Evolutionary conservation across 306 rosid genomes (phyloP).

Genomic region (Crataegus laevigata): DNA sequence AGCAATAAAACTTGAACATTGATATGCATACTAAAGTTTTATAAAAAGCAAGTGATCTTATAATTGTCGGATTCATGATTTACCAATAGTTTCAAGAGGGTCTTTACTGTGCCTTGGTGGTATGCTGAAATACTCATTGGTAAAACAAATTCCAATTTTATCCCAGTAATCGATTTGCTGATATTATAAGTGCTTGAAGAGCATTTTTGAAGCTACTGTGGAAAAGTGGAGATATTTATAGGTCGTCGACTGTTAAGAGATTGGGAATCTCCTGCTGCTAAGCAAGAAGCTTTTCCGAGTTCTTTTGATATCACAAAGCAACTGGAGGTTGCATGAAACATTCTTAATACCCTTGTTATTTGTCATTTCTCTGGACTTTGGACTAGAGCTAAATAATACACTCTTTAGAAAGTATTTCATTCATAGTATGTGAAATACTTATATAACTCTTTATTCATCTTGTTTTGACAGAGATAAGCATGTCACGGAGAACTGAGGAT

Average conservation of each 20-base stretch:
- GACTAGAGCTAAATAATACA: not conserved
- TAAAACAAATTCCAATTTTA: not conserved
- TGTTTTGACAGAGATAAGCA: constrained; percentile 26
- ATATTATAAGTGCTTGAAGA: not conserved
- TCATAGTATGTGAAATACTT: not conserved
- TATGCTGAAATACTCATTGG: not conserved
- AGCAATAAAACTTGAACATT: not conserved
- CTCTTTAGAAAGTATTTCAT: not conserved
- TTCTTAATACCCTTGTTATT: not conserved
- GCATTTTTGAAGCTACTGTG: not conserved
- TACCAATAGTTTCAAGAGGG: not conserved
- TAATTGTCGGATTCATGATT: not conserved
- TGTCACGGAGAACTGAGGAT: constrained; percentile 13
- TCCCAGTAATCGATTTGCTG: not conserved
- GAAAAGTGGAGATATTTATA: not conserved
- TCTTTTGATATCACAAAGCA: not conserved
- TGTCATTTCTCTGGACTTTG: constrained; percentile 1
- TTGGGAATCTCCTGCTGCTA: constrained; percentile 4
- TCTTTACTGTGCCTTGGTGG: not conserved
- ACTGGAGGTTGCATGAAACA: no score
- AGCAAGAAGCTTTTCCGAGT: not conserved
- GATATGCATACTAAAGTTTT: not conserved
- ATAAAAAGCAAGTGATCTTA: not conserved
- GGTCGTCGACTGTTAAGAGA: not conserved
- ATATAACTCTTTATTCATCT: not conserved